Evolutionary conservation across 176 grass and related monocot species (phyloP).

Genomic region (Oryza glaberrima): DNA sequence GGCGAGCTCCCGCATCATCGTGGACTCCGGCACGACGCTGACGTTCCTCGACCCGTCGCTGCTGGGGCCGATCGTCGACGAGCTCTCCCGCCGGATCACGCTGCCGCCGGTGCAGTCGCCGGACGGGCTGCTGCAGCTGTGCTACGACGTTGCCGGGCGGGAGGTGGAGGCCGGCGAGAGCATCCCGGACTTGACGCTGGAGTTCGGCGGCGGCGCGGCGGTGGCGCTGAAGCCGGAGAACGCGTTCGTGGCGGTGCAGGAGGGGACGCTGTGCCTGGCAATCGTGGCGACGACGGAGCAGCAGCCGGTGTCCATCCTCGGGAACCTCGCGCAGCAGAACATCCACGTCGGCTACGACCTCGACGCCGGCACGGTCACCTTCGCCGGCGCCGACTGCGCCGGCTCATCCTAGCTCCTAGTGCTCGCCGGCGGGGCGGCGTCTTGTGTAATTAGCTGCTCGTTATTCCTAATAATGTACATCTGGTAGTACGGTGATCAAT

Average conservation of each 20-base stretch:
- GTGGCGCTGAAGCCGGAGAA: slow-evolving; percentile 49
- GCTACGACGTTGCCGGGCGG: slow-evolving; percentile 42
- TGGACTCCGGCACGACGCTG: slow-evolving; percentile 70
- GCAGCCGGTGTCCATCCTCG: slow-evolving; percentile 45
- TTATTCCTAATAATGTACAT: not conserved
- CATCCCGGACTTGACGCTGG: slow-evolving; percentile 53
- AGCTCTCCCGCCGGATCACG: slow-evolving; percentile 30
- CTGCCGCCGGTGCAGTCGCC: slow-evolving; percentile 39
- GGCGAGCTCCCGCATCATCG: slow-evolving; percentile 31
- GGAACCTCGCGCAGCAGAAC: slow-evolving; percentile 70
- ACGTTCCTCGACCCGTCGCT: slow-evolving; percentile 42
- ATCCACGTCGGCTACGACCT: slow-evolving; percentile 68
- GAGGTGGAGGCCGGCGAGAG: not conserved
- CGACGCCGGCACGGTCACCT: slow-evolving; percentile 51
- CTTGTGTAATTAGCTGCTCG: not conserved
- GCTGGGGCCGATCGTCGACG: slow-evolving; percentile 27
- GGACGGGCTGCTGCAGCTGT: slow-evolving; percentile 39
- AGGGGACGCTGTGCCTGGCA: slow-evolving; percentile 45
- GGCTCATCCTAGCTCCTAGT: not conserved
- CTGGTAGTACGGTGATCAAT: not conserved
- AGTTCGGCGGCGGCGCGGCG: slow-evolving; percentile 39
- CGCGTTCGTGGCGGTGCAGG: slow-evolving; percentile 19
- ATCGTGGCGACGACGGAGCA: not conserved
- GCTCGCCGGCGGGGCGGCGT: not conserved
- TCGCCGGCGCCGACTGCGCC: slow-evolving; percentile 53